Base-by-base conservation (phyloP, 768 basidiomycete species). In the Leucosporidium scottii region DNA sequence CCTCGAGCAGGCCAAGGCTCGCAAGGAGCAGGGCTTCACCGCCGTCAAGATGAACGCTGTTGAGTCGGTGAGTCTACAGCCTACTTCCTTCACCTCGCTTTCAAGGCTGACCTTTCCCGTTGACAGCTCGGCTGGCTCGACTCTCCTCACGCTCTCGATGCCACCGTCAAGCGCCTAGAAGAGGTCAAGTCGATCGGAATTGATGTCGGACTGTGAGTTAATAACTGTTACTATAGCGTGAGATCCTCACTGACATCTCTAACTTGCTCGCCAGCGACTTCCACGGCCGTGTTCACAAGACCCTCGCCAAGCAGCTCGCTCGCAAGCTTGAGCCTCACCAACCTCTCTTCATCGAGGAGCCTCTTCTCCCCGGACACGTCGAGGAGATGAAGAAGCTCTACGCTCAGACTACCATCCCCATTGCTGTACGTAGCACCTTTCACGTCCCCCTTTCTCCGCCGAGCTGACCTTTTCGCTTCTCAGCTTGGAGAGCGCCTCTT, bases 41-140 rank as follows among this genome's bases (percentile, higher is more conserved):
- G 84, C 84, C 2, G 85, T 88, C 34, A 88, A 88, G 79, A 88
- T 87, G 86, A 87, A 88, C 74, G 86, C 81, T 4, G 73, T 73
- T 44, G 77, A 76, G 63, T 73, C 67, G 17, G 55, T 57, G 15
- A 25, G 55, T 57, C 3, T 28, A 84, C 82, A 4, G 80, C 85
- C 83, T 49, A 20, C 80, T 75, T 15, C n/a, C n/a, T 55, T 44
- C 34, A 7, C 10, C 53, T 13, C 21, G n/a, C 59, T 27, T 3
- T 23, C 15, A 3, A 44, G 28, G 50, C 28, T 44, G 53, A 74
- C 73, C 1, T 17, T 57, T 18, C 18, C 72, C 34, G 1, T 36
- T 6, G 20, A 28, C 54, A 57, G 56, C 74, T 84, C 1, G 82
- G 78, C 8, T 85, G 85, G 85, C 81, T 88, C 18, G 87, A 86